These are phyloP conservation scores for Vanrija sp. DNA, from an alignment of 1,284 basidiomycete genomes.

Conservation along the genomic window DNA sequence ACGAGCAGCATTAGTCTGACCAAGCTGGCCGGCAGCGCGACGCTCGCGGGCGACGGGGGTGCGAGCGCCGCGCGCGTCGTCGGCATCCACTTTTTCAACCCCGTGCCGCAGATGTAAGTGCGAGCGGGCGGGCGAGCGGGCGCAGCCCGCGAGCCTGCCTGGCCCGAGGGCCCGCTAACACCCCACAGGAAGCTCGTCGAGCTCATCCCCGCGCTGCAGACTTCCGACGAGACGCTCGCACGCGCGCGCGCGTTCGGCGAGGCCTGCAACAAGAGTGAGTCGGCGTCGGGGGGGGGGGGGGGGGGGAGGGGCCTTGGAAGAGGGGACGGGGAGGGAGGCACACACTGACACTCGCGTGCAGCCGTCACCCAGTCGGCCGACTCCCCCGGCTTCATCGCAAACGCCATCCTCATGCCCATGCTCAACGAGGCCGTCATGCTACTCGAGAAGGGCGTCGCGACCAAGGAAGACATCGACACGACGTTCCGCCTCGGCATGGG, in stretches of 20 bases:
- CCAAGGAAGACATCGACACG: conserved; percentile 91
- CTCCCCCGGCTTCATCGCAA: conserved; percentile 68
- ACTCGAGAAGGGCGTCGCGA: conserved; percentile 84
- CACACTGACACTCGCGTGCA: conserved; percentile 34
- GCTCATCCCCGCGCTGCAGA: conserved; percentile 88
- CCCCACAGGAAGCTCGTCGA: conserved; percentile 75
- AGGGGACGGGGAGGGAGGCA: not conserved
- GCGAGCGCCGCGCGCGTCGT: conserved; percentile 19
- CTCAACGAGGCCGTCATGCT: conserved; percentile 79
- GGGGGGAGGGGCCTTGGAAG: not conserved
- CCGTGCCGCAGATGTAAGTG: conserved; percentile 76
- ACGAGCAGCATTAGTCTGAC: conserved; percentile 93
- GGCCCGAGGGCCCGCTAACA: not conserved
- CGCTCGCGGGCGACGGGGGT: conserved; percentile 49
- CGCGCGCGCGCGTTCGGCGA: conserved; percentile 76
- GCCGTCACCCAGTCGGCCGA: conserved; percentile 85
- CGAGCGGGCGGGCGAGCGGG: not conserved
- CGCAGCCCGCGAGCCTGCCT: not conserved
- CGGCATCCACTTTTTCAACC: conserved; percentile 90
- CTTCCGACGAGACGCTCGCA: conserved; percentile 67
- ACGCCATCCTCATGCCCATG: conserved; percentile 50
- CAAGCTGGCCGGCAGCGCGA: conserved; percentile 78
- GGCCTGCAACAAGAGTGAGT: conserved; percentile 81
- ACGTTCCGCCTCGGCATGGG: conserved; percentile 91
- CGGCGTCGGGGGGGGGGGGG: not conserved